Evolutionary conservation across 2,329 filamentous ascomycete genomes (phyloP).

Genomic region (Phyllosticta ampelicida): DNA sequence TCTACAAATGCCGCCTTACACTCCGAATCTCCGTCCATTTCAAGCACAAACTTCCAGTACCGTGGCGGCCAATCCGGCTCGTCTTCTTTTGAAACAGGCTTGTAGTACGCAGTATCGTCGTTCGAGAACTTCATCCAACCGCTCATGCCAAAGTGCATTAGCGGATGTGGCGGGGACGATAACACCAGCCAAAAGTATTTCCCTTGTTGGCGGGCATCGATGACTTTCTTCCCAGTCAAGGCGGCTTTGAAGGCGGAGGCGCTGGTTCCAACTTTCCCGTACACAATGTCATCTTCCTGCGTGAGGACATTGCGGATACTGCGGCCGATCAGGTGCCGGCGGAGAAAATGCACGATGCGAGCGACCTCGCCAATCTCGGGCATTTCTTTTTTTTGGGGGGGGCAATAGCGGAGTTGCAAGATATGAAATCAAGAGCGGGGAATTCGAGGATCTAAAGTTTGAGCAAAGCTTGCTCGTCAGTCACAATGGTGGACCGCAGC

Average conservation of each 20-base stretch:
- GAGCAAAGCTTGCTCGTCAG: not conserved
- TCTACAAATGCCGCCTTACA: conserved; percentile 73
- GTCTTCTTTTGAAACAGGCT: conserved; percentile 45
- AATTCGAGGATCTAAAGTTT: not conserved
- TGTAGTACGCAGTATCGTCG: conserved; percentile 70
- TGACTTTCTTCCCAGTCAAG: conserved; percentile 62
- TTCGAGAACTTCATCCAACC: conserved; percentile 84
- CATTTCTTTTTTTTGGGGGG: not conserved
- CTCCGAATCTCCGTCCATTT: conserved; percentile 51
- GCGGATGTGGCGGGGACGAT: conserved; percentile 65
- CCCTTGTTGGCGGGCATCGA: conserved; percentile 69
- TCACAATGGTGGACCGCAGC: not conserved
- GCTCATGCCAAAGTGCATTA: conserved; percentile 70
- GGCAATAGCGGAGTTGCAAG: no score
- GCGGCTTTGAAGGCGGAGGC: conserved; percentile 63
- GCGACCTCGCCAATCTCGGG: conserved; percentile 51
- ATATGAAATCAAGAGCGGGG: not conserved
- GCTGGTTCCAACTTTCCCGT: conserved; percentile 79
- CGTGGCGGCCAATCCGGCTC: conserved; percentile 73
- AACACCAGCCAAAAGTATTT: conserved; percentile 96
- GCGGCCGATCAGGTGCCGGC: conserved; percentile 73
- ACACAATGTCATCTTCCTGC: conserved; percentile 73
- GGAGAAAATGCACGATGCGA: conserved; percentile 75
- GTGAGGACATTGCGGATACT: conserved; percentile 60
- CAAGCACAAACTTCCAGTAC: conserved; percentile 76